Conservation (phyloP, 768 basidiomycete genomes). For the Hericium rajendrae region DNA sequence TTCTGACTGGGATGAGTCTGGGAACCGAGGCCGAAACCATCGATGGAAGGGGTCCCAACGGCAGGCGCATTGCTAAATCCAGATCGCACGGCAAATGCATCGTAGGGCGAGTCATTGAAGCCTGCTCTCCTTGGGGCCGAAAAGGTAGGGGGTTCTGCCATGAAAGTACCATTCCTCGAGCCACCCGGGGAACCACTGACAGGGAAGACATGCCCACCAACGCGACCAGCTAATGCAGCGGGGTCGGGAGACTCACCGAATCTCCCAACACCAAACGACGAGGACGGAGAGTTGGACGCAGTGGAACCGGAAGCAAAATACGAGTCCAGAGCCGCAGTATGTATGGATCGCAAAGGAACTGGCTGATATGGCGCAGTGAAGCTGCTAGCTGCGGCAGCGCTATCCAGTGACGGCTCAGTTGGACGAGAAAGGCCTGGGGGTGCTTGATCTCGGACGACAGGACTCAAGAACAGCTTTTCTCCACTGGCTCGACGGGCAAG, state of each 20-base stretch:
- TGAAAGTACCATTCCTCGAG: slow-evolving; percentile 7
- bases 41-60: neutral
- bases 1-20: neutral
- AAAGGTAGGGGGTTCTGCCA: neutral
- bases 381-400: slow-evolving; percentile 24
- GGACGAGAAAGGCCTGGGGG: slow-evolving; percentile 48
- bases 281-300: slow-evolving; percentile 62
- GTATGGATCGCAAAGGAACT: slow-evolving; percentile 49
- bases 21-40: neutral
- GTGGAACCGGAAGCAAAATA: slow-evolving; percentile 44
- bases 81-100: slow-evolving; percentile 7
- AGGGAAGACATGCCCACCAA: slow-evolving; percentile 22
- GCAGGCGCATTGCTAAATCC: neutral
- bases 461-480: slow-evolving; percentile 57
- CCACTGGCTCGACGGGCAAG: slow-evolving; percentile 43
- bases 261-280: slow-evolving; percentile 55
- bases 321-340: slow-evolving; percentile 56
- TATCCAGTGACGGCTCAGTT: slow-evolving; percentile 36
- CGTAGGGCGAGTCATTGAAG: slow-evolving; percentile 8
- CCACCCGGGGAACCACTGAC: slow-evolving; percentile 6
- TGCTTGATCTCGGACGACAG: slow-evolving; percentile 27
- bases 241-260: slow-evolving; percentile 68
- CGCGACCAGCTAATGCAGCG: slow-evolving; percentile 41
- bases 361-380: slow-evolving; percentile 58
- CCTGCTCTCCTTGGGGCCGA: slow-evolving; percentile 5